Conservation (phyloP, 352 stramenopile species). For the Globisporangium irregulare region DNA sequence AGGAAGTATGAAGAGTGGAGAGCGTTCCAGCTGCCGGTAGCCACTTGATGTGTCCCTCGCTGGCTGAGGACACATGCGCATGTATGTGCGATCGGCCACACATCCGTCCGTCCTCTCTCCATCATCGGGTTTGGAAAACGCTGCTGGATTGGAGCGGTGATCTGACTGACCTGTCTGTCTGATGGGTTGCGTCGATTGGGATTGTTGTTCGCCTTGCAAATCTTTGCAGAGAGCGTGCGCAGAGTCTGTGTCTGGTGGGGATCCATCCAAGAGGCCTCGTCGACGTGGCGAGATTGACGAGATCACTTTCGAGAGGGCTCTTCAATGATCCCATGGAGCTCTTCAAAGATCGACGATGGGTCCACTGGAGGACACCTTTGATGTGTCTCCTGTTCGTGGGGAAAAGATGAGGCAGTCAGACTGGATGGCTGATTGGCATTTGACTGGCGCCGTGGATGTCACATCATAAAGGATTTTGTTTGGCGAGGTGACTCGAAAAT, state of each 20-base stretch:
- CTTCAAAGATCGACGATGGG: not conserved
- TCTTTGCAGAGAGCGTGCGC: too few species aligned
- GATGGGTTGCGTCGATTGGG: too few species aligned
- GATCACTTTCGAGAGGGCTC: not conserved
- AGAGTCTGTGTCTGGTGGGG: too few species aligned
- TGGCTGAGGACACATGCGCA: not conserved
- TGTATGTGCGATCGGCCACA: not conserved
- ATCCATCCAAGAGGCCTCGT: too few species aligned
- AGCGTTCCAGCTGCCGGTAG: not conserved
- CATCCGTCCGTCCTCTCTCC: too few species aligned
- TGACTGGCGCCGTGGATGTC: not conserved
- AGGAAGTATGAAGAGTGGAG: not conserved
- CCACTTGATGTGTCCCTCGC: not conserved
- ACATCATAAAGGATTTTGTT: not conserved
- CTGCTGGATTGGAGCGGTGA: too few species aligned
- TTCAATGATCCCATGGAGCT: not conserved
- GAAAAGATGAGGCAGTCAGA: not conserved
- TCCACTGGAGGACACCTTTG: slow-evolving; percentile 1
- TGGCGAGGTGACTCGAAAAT: too few species aligned
- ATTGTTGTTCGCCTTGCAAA: too few species aligned
- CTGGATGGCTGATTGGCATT: not conserved
- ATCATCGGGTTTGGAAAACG: too few species aligned
- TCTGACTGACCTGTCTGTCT: too few species aligned
- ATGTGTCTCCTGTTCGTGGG: not conserved
- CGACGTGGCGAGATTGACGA: too few species aligned